These are phyloP conservation scores for Crotalaria pallida DNA, from an alignment of 306 rosid species.

Conservation along the genomic window DNA sequence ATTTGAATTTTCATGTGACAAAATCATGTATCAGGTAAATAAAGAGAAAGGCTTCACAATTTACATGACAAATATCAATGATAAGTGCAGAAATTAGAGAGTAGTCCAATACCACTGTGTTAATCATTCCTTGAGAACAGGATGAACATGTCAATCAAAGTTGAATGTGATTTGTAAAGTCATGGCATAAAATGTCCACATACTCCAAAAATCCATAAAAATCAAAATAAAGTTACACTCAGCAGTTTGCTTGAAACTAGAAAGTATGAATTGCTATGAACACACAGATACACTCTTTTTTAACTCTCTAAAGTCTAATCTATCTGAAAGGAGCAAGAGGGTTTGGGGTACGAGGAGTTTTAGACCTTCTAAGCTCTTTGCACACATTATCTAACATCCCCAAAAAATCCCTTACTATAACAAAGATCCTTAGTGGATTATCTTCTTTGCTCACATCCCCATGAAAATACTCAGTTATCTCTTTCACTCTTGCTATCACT, in stretches of 20 bases:
- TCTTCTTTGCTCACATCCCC: constrained; percentile 88
- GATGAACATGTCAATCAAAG: neutral
- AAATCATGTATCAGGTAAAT: too few species aligned
- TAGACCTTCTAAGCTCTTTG: constrained; percentile 73
- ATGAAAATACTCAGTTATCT: constrained; percentile 86
- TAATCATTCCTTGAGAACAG: neutral
- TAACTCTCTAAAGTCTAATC: constrained; percentile 10
- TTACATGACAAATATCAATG: neutral
- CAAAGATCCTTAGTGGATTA: constrained; percentile 77
- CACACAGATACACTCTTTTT: constrained; percentile 3
- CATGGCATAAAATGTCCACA: constrained; percentile 1
- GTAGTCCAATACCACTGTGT: neutral
- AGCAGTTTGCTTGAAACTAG: constrained; percentile 6
- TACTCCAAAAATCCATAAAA: constrained; percentile 19
- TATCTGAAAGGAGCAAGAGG: constrained; percentile 81
- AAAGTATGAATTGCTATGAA: constrained; percentile 21
- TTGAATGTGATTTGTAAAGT: neutral
- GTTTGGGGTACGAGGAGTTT: constrained; percentile 43
- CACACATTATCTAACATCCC: constrained; percentile 88
- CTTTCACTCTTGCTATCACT: constrained; percentile 62
- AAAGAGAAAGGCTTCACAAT: too few species aligned
- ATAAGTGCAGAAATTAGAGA: neutral
- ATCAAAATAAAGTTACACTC: constrained; percentile 31
- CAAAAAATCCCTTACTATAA: constrained; percentile 88
- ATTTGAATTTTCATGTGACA: too few species aligned